Percentiles rank a stretch among this genome's conserved stretches.
Evolutionary conservation across 1,284 basidiomycete species (phyloP).

Genomic region (Cryptococcus sp.): DNA sequence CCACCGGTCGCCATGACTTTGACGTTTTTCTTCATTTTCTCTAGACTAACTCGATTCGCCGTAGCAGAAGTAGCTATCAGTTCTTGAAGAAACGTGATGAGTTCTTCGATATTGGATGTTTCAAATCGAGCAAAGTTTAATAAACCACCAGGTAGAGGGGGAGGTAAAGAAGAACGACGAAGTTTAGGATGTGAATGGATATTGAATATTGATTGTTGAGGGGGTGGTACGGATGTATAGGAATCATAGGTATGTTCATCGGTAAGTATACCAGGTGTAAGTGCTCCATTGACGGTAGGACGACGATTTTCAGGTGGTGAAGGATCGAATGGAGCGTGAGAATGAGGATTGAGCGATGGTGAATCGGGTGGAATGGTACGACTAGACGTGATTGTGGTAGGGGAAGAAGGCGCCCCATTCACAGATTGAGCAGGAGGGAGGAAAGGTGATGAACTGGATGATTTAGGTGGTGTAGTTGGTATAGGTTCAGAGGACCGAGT

Average conservation of each 20-base stretch:
- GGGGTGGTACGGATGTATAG: conserved; percentile 43
- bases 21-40: conserved; percentile 86
- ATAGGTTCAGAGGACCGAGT: conserved; percentile 67
- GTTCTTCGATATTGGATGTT: conserved; percentile 79
- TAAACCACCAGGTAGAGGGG: conserved; percentile 89
- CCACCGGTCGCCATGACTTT: conserved; percentile 99
- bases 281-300: conserved; percentile 60
- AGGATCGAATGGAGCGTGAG: conserved; percentile 23
- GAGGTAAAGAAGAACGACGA: conserved; percentile 60
- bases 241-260: conserved; percentile 7
- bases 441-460: conserved; percentile 38
- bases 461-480: conserved; percentile 36
- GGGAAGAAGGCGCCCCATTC: conserved; percentile 16
- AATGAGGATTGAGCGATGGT: conserved; percentile 19
- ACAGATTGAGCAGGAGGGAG: conserved; percentile 36
- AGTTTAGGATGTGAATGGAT: conserved; percentile 57
- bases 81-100: conserved; percentile 80
- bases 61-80: conserved; percentile 82
- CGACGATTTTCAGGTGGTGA: conserved; percentile 46
- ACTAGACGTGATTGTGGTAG: conserved; percentile 28
- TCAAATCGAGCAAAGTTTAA: conserved; percentile 98
- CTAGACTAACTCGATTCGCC: conserved; percentile 82
- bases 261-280: conserved; percentile 62
- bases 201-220: conserved; percentile 25
- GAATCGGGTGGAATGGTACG: conserved; percentile 11